Evolutionary conservation across 2,329 filamentous ascomycete genomes (phyloP).

Genomic region (Xylariaceae sp.): DNA sequence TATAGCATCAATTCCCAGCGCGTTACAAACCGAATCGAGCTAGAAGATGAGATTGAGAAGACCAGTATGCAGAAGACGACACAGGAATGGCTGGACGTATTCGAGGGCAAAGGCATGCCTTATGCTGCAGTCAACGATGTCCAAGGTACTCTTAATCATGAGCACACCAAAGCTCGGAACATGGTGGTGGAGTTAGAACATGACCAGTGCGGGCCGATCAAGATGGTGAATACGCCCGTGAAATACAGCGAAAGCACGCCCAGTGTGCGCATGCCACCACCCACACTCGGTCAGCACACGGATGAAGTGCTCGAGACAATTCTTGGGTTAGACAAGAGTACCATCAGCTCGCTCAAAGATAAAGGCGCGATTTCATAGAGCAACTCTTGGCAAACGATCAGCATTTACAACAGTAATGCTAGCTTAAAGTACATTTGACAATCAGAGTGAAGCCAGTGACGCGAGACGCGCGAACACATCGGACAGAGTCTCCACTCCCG

Average conservation of each 20-base stretch:
- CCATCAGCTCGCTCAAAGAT: slow-evolving; percentile 59
- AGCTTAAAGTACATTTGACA: too few relatives aligned
- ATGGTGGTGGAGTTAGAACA: slow-evolving; percentile 93
- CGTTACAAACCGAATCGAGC: slow-evolving; percentile 66
- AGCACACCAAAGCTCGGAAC: slow-evolving; percentile 75
- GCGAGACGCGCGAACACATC: too few relatives aligned
- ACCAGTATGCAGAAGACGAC: slow-evolving; percentile 76
- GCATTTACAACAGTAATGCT: too few relatives aligned
- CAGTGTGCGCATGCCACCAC: slow-evolving; percentile 71
- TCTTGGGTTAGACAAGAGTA: slow-evolving; percentile 53
- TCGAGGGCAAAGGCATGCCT: slow-evolving; percentile 90
- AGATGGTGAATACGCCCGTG: slow-evolving; percentile 88
- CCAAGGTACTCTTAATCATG: slow-evolving; percentile 75
- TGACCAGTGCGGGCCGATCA: slow-evolving; percentile 75
- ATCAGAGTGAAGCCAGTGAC: too few relatives aligned
- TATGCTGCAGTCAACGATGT: slow-evolving; percentile 95
- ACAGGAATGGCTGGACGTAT: slow-evolving; percentile 76
- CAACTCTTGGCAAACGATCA: too few relatives aligned
- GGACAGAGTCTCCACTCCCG: too few relatives aligned
- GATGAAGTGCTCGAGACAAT: slow-evolving; percentile 66
- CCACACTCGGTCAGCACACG: slow-evolving; percentile 83
- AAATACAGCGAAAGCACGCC: slow-evolving; percentile 86
- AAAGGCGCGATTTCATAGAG: slow-evolving; percentile 40
- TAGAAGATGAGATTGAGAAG: slow-evolving; percentile 76
- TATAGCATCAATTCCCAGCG: slow-evolving; percentile 60